Percentiles rank a stretch among this genome's conserved stretches.
These are phyloP conservation scores for Metschnikowia koreensis DNA, from an alignment of 805 yeast genomes.

Conservation along the genomic window DNA sequence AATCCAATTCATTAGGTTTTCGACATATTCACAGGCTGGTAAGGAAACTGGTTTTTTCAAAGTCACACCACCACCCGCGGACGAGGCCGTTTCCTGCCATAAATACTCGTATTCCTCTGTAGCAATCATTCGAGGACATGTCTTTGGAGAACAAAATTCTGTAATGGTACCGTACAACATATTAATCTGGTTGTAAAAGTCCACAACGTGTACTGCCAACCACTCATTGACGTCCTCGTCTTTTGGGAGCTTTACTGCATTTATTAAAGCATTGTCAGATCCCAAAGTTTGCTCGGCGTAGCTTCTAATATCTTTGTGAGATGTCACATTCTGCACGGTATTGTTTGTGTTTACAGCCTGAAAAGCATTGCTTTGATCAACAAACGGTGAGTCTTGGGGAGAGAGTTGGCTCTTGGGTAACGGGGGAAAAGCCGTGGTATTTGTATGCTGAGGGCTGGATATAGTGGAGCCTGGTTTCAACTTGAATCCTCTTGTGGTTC, in stretches of 20 bases:
- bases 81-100: constrained; percentile 77
- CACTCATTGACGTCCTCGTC: constrained; percentile 93
- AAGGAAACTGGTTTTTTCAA: constrained; percentile 76
- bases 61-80: constrained; percentile 24
- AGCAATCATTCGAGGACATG: constrained; percentile 97
- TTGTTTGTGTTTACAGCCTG: constrained; percentile 29
- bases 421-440: constrained; percentile 34
- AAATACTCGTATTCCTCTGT: constrained; percentile 94
- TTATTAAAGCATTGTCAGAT: constrained; percentile 83
- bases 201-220: constrained; percentile 97
- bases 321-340: constrained; percentile 35
- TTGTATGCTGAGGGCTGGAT: constrained; percentile 36
- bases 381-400: constrained; percentile 8
- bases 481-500: constrained; percentile 44
- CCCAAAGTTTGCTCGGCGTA: constrained; percentile 96
- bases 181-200: constrained; percentile 91
- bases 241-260: constrained; percentile 89
- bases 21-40: constrained; percentile 94
- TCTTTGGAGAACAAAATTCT: constrained; percentile 90
- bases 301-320: constrained; percentile 73
- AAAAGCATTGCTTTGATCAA: constrained; percentile 14
- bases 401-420: constrained; percentile 18
- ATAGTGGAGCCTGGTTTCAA: constrained; percentile 40
- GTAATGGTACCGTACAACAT: constrained; percentile 96
- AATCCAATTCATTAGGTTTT: constrained; percentile 90